Conservation (phyloP, 768 basidiomycete genomes). For the Boletus tomentosulus region DNA sequence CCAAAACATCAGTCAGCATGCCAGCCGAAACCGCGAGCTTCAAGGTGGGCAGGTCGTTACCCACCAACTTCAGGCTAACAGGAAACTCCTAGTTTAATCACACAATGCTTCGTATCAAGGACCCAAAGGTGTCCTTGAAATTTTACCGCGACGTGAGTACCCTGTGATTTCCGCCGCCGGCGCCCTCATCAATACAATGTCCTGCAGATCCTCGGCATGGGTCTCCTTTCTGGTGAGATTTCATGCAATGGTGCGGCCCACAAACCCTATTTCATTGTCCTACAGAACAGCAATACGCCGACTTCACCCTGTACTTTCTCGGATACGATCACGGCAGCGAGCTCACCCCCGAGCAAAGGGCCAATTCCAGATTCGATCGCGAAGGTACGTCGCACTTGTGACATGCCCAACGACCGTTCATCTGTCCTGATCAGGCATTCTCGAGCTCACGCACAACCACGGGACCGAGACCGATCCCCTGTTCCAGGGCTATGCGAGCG, state of each 20-base stretch:
- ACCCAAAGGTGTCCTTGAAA: slow-evolving; percentile 72
- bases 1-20: slow-evolving; percentile 38
- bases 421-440: slow-evolving; percentile 46
- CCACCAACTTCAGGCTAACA: neutral
- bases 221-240: slow-evolving; percentile 52
- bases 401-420: neutral
- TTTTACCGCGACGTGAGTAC: slow-evolving; percentile 71
- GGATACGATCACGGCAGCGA: slow-evolving; percentile 61
- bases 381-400: slow-evolving; percentile 50
- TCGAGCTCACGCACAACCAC: slow-evolving; percentile 87
- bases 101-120: slow-evolving; percentile 86
- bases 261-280: slow-evolving; percentile 1
- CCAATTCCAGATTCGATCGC: slow-evolving; percentile 46
- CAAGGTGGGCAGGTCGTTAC: slow-evolving; percentile 37
- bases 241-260: neutral
- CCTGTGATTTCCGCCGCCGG: neutral
- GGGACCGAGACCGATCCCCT: slow-evolving; percentile 77
- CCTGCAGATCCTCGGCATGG: slow-evolving; percentile 66
- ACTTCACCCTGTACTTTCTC: slow-evolving; percentile 84
- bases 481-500: slow-evolving; percentile 81
- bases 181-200: neutral
- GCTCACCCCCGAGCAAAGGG: slow-evolving; percentile 50
- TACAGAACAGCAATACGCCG: slow-evolving; percentile 49
- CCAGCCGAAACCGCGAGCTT: slow-evolving; percentile 64
- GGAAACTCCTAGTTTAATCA: slow-evolving; percentile 61